Base-by-base conservation (phyloP, 2,329 filamentous ascomycete species). In the Mycosphaerella sp. region DNA sequence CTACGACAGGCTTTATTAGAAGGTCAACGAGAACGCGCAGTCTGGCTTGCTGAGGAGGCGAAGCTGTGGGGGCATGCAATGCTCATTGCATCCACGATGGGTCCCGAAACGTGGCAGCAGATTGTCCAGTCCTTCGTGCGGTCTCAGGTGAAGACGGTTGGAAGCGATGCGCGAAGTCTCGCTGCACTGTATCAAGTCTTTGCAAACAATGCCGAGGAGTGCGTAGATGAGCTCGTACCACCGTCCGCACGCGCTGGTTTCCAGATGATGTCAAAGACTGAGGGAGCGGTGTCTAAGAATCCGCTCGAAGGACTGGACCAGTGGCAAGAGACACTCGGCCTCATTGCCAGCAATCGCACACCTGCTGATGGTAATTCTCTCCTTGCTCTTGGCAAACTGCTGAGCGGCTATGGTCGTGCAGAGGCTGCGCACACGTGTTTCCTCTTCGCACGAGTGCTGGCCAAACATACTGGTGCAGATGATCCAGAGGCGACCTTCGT, bases 61-160 rank as follows among this genome's bases (percentile, higher is more conserved):
- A 83, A 91, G 46, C 76, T 98, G 2, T 98, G 95, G 95, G 93
- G 89, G 2, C 95, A 98, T 70, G 95, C 93, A 2, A 87, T 98
- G 80, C 78, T 98, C 17, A 85, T 98, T 36, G 86, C 93, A 70
- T 95, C 72, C 6, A 93, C 89, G 1, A 77, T 87, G 45, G 87
- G 89, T 21, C 78, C 76, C 43, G 75, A 78, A 4, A 77, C 95
- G 2, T 97, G 95, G 80, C 95, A 90, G 69, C 88, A 95, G 67
- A 91, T 98, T 26, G 83, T 90, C 0, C 90, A 95, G 65, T 93
- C 98, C 66, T 98, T 98, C 66, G 86, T 98, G 14, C 86, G 90
- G 62, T 91, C 95, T 65, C 93, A 98, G 69, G 89, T 98, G 52
- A 95, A 93, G 85, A 85, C 49, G 76, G 85, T 3, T 84, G 87